Evolutionary conservation across 75 land plant genomes (phyloP).

Genomic region (Larix kaempferi): DNA sequence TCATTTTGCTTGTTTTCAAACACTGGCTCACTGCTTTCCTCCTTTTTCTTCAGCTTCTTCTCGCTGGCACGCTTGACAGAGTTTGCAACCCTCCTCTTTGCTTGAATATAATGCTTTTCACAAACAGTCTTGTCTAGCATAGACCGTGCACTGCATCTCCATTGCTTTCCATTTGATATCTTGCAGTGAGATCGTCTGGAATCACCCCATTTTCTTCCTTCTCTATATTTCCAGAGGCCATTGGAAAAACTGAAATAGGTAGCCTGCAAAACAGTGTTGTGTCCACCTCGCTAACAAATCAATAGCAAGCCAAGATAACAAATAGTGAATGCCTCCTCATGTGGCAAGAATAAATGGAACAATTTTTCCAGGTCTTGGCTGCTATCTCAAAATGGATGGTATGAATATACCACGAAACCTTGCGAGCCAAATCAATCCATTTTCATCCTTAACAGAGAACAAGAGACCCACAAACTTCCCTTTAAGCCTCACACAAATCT

Average conservation of each 20-base stretch:
- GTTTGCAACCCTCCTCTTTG: conserved; percentile 74
- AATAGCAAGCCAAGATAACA: not conserved
- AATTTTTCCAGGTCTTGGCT: not conserved
- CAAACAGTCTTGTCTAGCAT: conserved; percentile 91
- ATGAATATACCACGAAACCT: not conserved
- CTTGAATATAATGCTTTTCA: conserved; percentile 84
- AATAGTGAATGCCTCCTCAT: not conserved
- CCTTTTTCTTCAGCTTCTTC: conserved; percentile 57
- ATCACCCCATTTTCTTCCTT: conserved; percentile 55
- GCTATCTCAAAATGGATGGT: not conserved
- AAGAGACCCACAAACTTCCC: not conserved
- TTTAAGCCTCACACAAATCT: not conserved
- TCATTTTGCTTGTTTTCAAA: conserved; percentile 45
- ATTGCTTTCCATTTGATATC: conserved; percentile 90
- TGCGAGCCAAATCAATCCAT: not conserved
- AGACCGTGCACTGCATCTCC: conserved; percentile 82
- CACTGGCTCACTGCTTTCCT: conserved; percentile 26
- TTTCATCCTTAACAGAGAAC: not conserved
- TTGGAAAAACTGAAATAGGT: not conserved
- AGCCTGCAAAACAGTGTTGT: not conserved
- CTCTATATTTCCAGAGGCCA: conserved; percentile 6
- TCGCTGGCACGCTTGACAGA: conserved; percentile 55
- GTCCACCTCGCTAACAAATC: conserved; percentile 10
- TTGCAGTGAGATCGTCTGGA: conserved; percentile 83
- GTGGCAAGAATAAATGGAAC: not conserved